Evolutionary conservation across 2,329 filamentous ascomycete genomes (phyloP), one percentile per base, ranked within the genome.

Genomic region (Pestalotiopsis sp.): DNA sequence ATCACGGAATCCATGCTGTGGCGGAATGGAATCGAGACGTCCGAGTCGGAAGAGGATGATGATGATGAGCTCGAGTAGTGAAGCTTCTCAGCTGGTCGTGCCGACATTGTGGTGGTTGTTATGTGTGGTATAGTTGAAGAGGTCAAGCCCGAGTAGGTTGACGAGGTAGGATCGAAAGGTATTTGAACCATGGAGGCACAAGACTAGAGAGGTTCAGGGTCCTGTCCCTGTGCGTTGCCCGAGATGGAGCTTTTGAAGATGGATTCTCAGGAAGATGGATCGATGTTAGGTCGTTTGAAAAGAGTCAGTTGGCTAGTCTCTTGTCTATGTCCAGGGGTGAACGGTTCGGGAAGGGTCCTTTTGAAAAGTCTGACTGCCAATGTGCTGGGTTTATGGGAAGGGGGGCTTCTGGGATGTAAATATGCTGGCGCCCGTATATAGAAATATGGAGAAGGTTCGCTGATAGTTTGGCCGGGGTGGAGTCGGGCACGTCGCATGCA

Each of bases 1-100:
- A 79, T 74, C 56, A 78, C 73, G n/a, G 83, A 77, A 71, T 88
- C 86, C 85, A 88, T 86, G 78, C 82, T 85, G 79, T 78, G 75
- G 72, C 82, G 78, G 72, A 69, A 72, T 61, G 76, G 76, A 12
- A 80, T 79, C n/a, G 59, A 61, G 11, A 84, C 83, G 69, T 83
- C 82, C 52, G 83, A 84, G 74, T 83, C 82, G 7, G 81, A 81
- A 1, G 79, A 70, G 7, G 70, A 71, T 65, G 69, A 67, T 17
- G 74, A 76, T 4, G 81, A 81, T 7, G 78, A 76, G 77, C 79
- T 81, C 69, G 76, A 75, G 75, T 80, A 83, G 70, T 80, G 77
- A 38, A 59, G 41, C 25, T 76, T 76, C 71, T 78, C 76, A 65
- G 77, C 69, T 62, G 81, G 80, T 69, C 81, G 76, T 67, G 76